These are phyloP conservation scores for Xylaria sp. DNA, from an alignment of 2,329 filamentous ascomycete genomes.

Conservation along the genomic window DNA sequence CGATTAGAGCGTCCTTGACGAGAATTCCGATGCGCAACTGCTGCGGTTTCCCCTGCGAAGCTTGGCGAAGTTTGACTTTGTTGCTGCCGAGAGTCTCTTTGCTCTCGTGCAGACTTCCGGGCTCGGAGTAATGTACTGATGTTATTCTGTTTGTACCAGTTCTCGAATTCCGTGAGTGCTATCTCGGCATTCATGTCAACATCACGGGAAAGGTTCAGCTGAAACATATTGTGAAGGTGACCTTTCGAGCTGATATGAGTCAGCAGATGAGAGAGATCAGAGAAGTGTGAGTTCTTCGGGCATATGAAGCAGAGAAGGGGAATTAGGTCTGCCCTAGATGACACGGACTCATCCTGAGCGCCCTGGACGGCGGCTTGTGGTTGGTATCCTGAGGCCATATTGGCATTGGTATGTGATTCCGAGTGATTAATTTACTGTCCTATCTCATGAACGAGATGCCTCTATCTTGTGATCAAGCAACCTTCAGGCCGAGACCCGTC, in stretches of 20 bases:
- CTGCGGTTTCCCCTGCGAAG: constrained; percentile 45
- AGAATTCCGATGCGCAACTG: constrained; percentile 31
- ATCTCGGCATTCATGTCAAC: constrained; percentile 73
- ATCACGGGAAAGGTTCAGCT: constrained; percentile 77
- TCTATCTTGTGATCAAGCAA: background rate
- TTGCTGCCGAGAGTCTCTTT: constrained; percentile 61
- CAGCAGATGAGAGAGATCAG: constrained; percentile 89
- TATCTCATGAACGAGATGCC: constrained; percentile 1
- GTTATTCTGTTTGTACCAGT: constrained; percentile 79
- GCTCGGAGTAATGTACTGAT: constrained; percentile 81
- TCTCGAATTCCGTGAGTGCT: constrained; percentile 74
- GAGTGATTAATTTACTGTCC: constrained; percentile 4
- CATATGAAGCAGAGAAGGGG: constrained; percentile 86
- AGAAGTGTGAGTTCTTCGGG: constrained; percentile 81
- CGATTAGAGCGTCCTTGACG: constrained; percentile 36
- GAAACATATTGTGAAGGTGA: constrained; percentile 87
- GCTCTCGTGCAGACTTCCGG: constrained; percentile 78
- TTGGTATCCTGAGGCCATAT: constrained; percentile 31
- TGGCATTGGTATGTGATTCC: constrained; percentile 4
- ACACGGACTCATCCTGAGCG: constrained; percentile 6
- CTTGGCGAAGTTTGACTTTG: constrained; percentile 40
- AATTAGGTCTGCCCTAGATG: constrained; percentile 53
- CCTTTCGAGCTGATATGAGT: constrained; percentile 93
- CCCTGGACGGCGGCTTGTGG: constrained; percentile 19
- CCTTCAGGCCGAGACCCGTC: background rate